These are phyloP conservation scores for Uronychia binucleata DNA, from an alignment of 73 alveolate genomes.

Conservation along the genomic window DNA sequence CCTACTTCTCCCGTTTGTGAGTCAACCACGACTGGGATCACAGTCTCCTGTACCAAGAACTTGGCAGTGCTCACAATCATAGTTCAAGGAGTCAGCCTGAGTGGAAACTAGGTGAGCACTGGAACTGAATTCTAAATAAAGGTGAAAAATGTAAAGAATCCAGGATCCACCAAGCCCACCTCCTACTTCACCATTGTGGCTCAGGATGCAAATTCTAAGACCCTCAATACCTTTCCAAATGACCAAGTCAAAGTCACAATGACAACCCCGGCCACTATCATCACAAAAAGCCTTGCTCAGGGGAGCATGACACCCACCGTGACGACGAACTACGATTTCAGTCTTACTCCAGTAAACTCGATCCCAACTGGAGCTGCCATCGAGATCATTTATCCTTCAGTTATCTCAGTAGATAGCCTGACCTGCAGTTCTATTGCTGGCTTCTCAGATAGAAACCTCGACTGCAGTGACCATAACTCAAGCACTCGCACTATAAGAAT, in stretches of 20 bases:
- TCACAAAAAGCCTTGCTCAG: background rate
- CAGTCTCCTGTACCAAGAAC: background rate
- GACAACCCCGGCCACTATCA: background rate
- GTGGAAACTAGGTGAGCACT: background rate
- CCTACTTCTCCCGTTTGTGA: background rate
- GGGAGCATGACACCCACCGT: background rate
- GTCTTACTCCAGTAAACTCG: background rate
- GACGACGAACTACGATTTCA: background rate
- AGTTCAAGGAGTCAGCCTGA: background rate
- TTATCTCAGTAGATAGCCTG: background rate
- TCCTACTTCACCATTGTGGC: background rate
- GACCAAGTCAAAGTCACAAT: background rate
- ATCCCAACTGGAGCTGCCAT: background rate
- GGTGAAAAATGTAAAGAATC: background rate
- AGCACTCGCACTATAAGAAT: background rate
- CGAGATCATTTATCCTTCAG: background rate
- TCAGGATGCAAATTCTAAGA: background rate
- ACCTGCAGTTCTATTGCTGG: background rate
- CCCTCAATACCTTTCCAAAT: background rate
- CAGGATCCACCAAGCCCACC: background rate
- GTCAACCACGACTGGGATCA: background rate
- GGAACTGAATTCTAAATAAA: background rate
- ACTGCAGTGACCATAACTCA: background rate
- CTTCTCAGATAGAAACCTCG: background rate
- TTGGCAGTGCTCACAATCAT: background rate